Conservation (phyloP, 495 filamentous ascomycete species). For the Penicillium psychrofluorescens region DNA sequence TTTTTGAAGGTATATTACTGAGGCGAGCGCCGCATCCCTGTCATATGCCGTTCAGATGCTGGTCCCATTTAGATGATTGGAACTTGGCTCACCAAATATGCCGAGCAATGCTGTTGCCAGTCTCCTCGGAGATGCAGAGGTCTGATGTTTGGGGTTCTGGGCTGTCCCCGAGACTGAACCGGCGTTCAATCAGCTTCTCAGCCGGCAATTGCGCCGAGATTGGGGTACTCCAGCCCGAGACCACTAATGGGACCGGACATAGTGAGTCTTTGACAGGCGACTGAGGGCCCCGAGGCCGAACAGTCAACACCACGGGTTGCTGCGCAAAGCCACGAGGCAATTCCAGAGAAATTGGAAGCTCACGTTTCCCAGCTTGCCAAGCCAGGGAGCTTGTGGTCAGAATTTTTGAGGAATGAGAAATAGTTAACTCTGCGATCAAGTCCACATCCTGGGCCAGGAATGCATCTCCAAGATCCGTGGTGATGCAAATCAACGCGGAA, state of each 20-base stretch:
- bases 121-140: conserved; percentile 71
- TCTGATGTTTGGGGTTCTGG: not conserved
- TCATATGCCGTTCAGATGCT: conserved; percentile 4
- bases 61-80: conserved; percentile 10
- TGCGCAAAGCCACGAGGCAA: conserved; percentile 11
- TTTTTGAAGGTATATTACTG: conserved; percentile 37
- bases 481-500: conserved; percentile 65
- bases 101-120: conserved; percentile 88
- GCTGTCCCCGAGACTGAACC: conserved; percentile 29
- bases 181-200: conserved; percentile 46
- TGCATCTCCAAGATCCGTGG: conserved; percentile 83
- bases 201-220: conserved; percentile 33
- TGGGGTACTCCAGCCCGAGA: conserved; percentile 49
- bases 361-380: conserved; percentile 51
- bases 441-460: conserved; percentile 63
- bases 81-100: conserved; percentile 71
- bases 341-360: conserved; percentile 31
- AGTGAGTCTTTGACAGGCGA: too few species aligned
- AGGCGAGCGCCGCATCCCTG: conserved; percentile 65
- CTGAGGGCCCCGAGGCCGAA: conserved; percentile 1
- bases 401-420: conserved; percentile 19
- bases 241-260: conserved; percentile 27
- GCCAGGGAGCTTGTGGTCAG: conserved; percentile 23
- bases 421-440: conserved; percentile 43
- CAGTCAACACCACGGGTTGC: conserved; percentile 20